A percentile compares a stretch with the other conserved stretches of the same genome.
Evolutionary conservation across 1,284 basidiomycete species (phyloP).

Genomic region (Ceratobasidium sp.): DNA sequence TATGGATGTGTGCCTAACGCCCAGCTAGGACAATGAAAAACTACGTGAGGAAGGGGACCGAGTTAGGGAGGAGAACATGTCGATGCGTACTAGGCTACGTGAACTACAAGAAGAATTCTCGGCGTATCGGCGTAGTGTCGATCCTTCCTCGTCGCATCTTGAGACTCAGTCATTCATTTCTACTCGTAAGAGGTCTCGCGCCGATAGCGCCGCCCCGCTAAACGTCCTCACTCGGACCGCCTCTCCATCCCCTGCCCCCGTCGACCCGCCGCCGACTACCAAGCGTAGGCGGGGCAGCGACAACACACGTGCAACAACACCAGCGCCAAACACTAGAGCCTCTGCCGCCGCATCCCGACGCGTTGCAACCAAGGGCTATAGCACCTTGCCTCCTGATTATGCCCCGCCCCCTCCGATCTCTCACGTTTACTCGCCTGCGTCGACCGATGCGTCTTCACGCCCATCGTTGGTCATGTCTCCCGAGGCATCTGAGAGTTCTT

Average conservation of each 20-base stretch:
- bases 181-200: conserved; percentile 40
- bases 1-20: conserved; percentile 9
- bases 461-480: conserved; percentile 37
- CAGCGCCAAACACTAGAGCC: not conserved
- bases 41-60: conserved; percentile 74
- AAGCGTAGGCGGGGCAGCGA: conserved; percentile 38
- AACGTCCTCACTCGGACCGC: not conserved
- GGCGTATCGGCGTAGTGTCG: conserved; percentile 40
- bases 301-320: conserved; percentile 15
- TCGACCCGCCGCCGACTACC: conserved; percentile 1
- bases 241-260: conserved; percentile 6
- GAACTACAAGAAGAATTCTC: conserved; percentile 51
- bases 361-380: conserved; percentile 13
- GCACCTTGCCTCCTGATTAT: conserved; percentile 40
- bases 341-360: not conserved
- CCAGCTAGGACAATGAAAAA: conserved; percentile 58
- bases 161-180: conserved; percentile 20
- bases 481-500: conserved; percentile 22
- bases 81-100: conserved; percentile 61
- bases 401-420: conserved; percentile 17
- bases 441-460: conserved; percentile 23
- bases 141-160: conserved; percentile 35
- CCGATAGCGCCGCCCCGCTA: conserved; percentile 2
- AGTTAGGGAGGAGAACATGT: conserved; percentile 70
- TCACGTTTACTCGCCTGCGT: conserved; percentile 30